These are phyloP conservation scores for Bipolaris oryzae DNA, from an alignment of 2,329 filamentous ascomycete species.

Conservation along the genomic window DNA sequence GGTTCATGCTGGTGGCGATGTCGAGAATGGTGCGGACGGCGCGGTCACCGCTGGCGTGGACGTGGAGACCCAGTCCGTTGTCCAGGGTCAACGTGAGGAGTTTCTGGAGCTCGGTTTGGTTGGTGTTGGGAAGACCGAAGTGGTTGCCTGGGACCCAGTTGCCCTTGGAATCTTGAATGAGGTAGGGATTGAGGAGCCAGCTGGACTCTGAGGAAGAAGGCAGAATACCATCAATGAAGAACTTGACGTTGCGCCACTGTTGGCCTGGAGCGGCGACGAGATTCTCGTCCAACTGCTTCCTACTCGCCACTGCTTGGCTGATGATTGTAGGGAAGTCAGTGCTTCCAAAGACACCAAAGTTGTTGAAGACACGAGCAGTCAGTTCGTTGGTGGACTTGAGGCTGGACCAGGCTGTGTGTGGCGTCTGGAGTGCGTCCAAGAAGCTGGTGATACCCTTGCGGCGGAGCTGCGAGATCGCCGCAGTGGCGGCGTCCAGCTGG, in stretches of 20 bases:
- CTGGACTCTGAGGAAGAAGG: not conserved
- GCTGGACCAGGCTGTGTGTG: slow-evolving; percentile 5
- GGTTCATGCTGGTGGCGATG: slow-evolving; percentile 1
- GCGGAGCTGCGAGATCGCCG: slow-evolving; percentile 1
- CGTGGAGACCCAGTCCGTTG: slow-evolving; percentile 1
- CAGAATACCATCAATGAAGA: slow-evolving; percentile 8
- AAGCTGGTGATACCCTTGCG: slow-evolving; percentile 4
- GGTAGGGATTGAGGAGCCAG: slow-evolving; percentile 2
- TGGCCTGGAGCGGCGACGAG: slow-evolving; percentile 1
- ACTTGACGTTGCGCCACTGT: slow-evolving; percentile 6
- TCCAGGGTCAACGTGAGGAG: slow-evolving; percentile 2
- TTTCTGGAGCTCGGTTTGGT: not conserved
- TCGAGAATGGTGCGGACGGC: slow-evolving; percentile 2
- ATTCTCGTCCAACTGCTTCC: not conserved
- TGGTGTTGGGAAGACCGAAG: slow-evolving; percentile 5
- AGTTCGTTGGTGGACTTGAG: not conserved
- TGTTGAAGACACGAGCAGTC: slow-evolving; percentile 3
- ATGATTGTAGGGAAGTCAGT: slow-evolving; percentile 1
- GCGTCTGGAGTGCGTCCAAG: slow-evolving; percentile 1
- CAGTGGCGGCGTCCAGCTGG: not conserved
- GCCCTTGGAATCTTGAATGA: slow-evolving; percentile 2
- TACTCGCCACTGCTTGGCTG: not conserved
- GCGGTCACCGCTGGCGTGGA: slow-evolving; percentile 2
- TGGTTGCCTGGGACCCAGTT: slow-evolving; percentile 6
- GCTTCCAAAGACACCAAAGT: not conserved